phyloP scores from a whole-genome alignment of 2,329 filamentous ascomycete genomes.

The Hymenotorrendiella dingleyae region DNA sequence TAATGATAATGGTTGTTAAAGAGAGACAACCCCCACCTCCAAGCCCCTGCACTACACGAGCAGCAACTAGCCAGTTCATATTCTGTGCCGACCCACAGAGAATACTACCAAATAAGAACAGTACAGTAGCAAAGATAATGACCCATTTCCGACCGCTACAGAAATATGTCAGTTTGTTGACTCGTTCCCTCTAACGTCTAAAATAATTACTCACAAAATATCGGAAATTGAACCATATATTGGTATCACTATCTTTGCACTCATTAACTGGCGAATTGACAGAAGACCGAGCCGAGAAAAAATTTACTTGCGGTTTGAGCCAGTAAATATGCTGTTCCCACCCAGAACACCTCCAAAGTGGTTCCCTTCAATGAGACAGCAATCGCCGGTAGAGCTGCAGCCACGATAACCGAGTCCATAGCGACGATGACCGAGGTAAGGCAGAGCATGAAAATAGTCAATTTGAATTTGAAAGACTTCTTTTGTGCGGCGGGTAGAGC shows the following conservation, averaged over 20 bases:
- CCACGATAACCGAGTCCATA: constrained; percentile 17
- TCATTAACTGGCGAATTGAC: neutral
- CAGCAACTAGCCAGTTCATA: constrained; percentile 14
- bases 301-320: constrained; percentile 9
- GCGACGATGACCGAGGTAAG: constrained; percentile 10
- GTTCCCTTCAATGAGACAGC: constrained; percentile 10
- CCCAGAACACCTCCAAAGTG: constrained; percentile 15
- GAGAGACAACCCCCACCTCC: constrained; percentile 41
- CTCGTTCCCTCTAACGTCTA: neutral
- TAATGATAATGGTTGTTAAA: constrained; percentile 42
- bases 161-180: neutral
- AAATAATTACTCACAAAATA: constrained; percentile 9
- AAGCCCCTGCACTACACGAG: constrained; percentile 34
- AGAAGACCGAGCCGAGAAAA: neutral
- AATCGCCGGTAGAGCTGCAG: constrained; percentile 13
- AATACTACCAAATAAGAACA: constrained; percentile 15
- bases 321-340: constrained; percentile 14
- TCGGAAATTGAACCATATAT: constrained; percentile 15
- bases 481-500: neutral
- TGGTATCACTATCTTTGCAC: constrained; percentile 5
- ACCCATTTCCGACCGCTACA: constrained; percentile 12
- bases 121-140: constrained; percentile 8
- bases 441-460: constrained; percentile 12
- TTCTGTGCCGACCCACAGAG: constrained; percentile 12
- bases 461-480: constrained; percentile 12